phyloP scores from a whole-genome alignment of 495 filamentous ascomycete species.

The Hypoxylon perforatum region DNA sequence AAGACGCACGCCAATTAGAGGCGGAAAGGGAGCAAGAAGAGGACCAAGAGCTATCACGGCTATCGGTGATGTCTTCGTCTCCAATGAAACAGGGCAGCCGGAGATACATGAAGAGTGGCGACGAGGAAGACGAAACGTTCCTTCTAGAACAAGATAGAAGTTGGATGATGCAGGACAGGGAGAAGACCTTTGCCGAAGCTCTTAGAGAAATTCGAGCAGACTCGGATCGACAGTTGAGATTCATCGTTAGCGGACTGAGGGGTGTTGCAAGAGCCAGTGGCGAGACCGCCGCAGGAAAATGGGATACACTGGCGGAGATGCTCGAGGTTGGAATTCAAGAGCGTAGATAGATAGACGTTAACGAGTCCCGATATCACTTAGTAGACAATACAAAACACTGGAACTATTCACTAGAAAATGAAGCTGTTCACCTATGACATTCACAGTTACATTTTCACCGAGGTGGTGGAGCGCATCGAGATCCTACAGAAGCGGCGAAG shows the following conservation, averaged over 20 bases:
- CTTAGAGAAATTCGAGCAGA: constrained; percentile 58
- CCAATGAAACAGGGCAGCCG: constrained; percentile 26
- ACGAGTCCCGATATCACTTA: too few species aligned
- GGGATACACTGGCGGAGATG: constrained; percentile 70
- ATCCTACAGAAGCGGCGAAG: neutral
- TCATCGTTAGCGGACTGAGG: constrained; percentile 65
- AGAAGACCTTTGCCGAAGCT: constrained; percentile 51
- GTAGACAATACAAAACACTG: too few species aligned
- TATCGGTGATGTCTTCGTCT: constrained; percentile 46
- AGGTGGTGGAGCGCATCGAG: constrained; percentile 19
- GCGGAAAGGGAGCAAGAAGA: constrained; percentile 52
- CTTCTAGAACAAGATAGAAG: constrained; percentile 43
- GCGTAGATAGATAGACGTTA: constrained; percentile 19
- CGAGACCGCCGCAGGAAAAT: constrained; percentile 60
- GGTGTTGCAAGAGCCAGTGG: constrained; percentile 69
- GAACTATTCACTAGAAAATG: constrained; percentile 7
- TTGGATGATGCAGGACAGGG: constrained; percentile 42
- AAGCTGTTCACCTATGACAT: constrained; percentile 12
- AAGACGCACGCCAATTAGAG: constrained; percentile 56
- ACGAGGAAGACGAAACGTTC: constrained; percentile 55
- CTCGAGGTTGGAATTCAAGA: constrained; percentile 61
- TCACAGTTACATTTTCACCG: constrained; percentile 8
- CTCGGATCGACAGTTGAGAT: constrained; percentile 63
- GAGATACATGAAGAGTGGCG: constrained; percentile 48
- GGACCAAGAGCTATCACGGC: constrained; percentile 50